Percentiles rank a stretch among this genome's conserved stretches.
Conservation (phyloP, 139 green algal species). For the Tetratostichococcus sp. region DNA sequence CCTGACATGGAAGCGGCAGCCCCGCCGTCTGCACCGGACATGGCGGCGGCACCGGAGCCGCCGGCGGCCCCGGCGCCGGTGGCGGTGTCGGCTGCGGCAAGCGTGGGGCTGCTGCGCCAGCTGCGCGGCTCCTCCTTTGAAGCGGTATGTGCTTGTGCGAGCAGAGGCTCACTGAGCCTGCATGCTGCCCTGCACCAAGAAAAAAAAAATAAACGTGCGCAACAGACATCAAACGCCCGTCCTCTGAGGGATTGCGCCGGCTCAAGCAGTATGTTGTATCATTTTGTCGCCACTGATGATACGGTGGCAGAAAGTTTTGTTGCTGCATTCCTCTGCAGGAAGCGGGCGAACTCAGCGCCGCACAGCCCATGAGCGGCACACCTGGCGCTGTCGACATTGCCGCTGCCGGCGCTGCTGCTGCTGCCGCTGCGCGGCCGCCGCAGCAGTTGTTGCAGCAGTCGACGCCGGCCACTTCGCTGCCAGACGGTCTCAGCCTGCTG, state of each 20-base stretch:
- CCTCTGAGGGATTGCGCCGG: no score
- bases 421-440: not conserved
- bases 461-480: not conserved
- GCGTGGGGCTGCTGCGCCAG: conserved; percentile 7
- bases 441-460: no score
- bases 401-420: not conserved
- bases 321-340: no score
- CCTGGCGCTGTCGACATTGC: not conserved
- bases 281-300: no score
- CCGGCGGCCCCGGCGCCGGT: not conserved
- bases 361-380: no score
- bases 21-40: not conserved
- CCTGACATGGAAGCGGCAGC: not conserved
- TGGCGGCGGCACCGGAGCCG: not conserved
- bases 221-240: no score
- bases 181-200: no score
- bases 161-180: no score
- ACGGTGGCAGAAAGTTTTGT: no score
- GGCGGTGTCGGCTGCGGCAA: not conserved
- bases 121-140: not conserved
- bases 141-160: not conserved
- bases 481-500: not conserved
- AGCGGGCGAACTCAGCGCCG: not conserved
- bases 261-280: no score
- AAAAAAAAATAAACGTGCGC: no score